phyloP scores from a whole-genome alignment of 23 red algal genomes.

The Agarophyton chilense region DNA sequence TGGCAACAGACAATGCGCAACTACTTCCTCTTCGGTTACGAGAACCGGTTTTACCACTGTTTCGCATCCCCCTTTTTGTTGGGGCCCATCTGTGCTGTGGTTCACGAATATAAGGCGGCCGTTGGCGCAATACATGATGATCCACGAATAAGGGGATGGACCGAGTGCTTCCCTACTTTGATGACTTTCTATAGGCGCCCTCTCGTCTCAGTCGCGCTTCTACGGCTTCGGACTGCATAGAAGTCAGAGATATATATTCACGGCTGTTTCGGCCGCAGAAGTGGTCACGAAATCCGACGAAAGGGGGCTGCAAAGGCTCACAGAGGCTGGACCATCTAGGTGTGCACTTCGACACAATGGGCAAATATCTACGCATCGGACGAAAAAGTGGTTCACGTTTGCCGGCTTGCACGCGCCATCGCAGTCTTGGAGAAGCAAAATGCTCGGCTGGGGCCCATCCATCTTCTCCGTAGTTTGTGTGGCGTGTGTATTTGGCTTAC shows the following conservation, averaged over 20 bases:
- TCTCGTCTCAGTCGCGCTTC: not conserved
- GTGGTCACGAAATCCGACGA: not conserved
- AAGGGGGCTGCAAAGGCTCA: not conserved
- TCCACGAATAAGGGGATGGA: not conserved
- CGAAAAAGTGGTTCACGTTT: no score
- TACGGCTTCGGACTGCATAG: not conserved
- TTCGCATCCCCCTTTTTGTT: conserved; percentile 25
- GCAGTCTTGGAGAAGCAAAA: no score
- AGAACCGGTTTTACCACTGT: conserved; percentile 15
- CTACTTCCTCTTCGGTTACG: not conserved
- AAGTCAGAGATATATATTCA: not conserved
- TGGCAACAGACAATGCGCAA: not conserved
- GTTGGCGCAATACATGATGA: not conserved
- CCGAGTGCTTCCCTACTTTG: conserved; percentile 16
- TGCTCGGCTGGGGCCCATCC: no score
- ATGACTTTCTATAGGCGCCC: conserved; percentile 25
- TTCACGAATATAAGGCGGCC: conserved; percentile 52
- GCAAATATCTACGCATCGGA: no score
- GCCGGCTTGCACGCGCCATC: no score
- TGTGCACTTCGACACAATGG: conserved; percentile 25
- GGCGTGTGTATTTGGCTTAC: no score
- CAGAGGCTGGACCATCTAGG: conserved; percentile 26
- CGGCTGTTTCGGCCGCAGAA: not conserved
- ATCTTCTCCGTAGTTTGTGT: no score
- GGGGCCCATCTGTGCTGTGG: not conserved